Base-by-base conservation (phyloP, 2,329 filamentous ascomycete genomes). In the Diaporthe longicolla region DNA sequence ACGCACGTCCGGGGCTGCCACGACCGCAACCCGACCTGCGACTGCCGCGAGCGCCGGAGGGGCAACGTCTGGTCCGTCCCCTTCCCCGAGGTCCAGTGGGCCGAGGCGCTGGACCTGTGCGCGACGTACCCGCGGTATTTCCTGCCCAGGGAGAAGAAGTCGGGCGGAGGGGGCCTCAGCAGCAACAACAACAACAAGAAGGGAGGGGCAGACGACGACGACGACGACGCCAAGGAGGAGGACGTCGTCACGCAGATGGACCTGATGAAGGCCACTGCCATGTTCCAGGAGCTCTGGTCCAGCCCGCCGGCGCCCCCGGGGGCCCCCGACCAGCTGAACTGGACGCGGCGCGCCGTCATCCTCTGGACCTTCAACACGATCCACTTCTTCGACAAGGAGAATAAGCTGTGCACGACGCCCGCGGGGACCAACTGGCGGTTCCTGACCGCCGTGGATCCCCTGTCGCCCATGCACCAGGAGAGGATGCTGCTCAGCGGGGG, bases 221-320 rank as follows among this genome's bases (percentile, higher is more conserved):
- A 15, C 15, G 40, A 78, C 8, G 80, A 79, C 24, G 73, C 78
- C 17, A 80, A 76, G n/a, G 76, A 78, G 54, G 78, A 76, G 54
- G 77, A 78, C 57, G 68, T 70, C 72, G 78, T 70, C 76, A 87
- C 87, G 1, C 87, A 88, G 76, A 88, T 88, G 78, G 89, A 91
- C 57, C 84, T 91, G 73, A 86, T 92, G 69, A 85, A 87, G 76
- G 88, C 88, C 80, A 89, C 92, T 59, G 89, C 89, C 79, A 92
- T 92, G 90, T 90, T 91, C 80, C 91, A 93, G 80, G 91, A 92
- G 83, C 85, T 92, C 48, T 91, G 88, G 86, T 92, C 89, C 4
- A 82, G 84, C 17, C 81, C 88, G 5, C 86, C 86, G 8, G 84
- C 85, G 19, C 63, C 77, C 17, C 26, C 74, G 73, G 83, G 80